Base-by-base conservation (phyloP, 495 filamentous ascomycete species). In the Talaromyces liani region DNA sequence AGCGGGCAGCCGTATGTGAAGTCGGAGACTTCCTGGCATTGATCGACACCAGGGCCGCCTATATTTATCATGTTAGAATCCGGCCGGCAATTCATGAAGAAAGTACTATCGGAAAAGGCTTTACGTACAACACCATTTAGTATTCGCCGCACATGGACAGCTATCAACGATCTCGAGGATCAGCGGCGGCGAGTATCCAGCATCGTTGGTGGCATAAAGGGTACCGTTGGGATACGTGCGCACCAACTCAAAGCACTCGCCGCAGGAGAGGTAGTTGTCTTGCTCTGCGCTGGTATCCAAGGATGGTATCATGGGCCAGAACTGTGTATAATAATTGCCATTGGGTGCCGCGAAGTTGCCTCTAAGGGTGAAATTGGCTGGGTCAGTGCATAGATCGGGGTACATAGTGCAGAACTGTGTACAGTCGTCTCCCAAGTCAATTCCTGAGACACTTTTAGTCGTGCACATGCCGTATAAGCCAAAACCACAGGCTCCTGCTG, bases 401-500 rank as follows among this genome's bases (percentile, higher is more conserved):
- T 58, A 58, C 31, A 33, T 34, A 9, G 56, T 18, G 8, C 56
- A 58, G 31, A 58, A 58, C 16, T 58, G 56, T 8, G 56, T 29
- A 36, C 56, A 58, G 31, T 58, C 56, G 18, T 58, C 56, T 5
- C 56, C 56, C 24, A 58, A 12, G 31, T 58, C 56, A 6, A 58
- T 58, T 58, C 56, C 56, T 24, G 56, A 58, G 56, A 58, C 56
- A 36, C 31, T 58, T 7, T 31, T 29, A 36, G 56, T 58, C 14
- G 56, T 58, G 29, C 56, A 58, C 56, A 58, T 58, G 56, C 56
- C 56, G 18, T 58, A 58, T 22, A 58, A 36, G 56, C 56, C 56
- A 36, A 58, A 58, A 1, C 56, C 56, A 6, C 56, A 58, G 56
- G 56, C 56, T 24, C 56, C 56, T 18, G 56, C 56, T 36, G 56